Conservation (phyloP, 2,329 filamentous ascomycete species). For the Ophiosphaerella korrae region DNA sequence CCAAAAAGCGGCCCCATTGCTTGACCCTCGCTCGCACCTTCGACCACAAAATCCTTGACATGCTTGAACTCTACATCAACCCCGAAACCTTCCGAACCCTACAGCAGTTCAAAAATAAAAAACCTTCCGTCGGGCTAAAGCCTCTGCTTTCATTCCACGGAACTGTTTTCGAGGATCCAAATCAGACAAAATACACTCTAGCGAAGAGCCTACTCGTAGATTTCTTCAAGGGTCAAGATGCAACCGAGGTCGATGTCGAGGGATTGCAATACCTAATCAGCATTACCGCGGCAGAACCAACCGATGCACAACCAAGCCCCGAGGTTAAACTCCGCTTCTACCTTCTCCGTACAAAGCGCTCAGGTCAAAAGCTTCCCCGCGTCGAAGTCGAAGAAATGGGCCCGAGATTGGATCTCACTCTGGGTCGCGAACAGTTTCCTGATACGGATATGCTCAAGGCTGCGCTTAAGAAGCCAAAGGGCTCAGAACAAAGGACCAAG, state of each 20-base stretch:
- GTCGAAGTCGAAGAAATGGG: slow-evolving; percentile 97
- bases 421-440: slow-evolving; percentile 80
- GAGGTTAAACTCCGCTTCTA: slow-evolving; percentile 75
- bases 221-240: slow-evolving; percentile 84
- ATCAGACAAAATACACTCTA: slow-evolving; percentile 78
- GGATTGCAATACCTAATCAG: slow-evolving; percentile 90
- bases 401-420: slow-evolving; percentile 86
- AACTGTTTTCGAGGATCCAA: slow-evolving; percentile 82
- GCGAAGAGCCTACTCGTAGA: slow-evolving; percentile 88
- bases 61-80: slow-evolving; percentile 89
- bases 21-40: slow-evolving; percentile 85
- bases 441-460: slow-evolving; percentile 84
- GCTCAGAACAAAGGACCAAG: slow-evolving; percentile 76
- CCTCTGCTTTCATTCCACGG: slow-evolving; percentile 93
- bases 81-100: slow-evolving; percentile 72
- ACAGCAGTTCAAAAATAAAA: slow-evolving; percentile 71
- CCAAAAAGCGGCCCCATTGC: slow-evolving; percentile 94
- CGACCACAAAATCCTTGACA: slow-evolving; percentile 86
- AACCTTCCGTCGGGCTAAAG: slow-evolving; percentile 75
- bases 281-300: slow-evolving; percentile 70
- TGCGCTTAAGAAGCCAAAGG: slow-evolving; percentile 84
- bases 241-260: slow-evolving; percentile 88
- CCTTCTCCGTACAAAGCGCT: slow-evolving; percentile 82
- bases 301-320: slow-evolving; percentile 50
- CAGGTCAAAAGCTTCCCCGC: slow-evolving; percentile 82